Evolutionary conservation across 1,139 yeast genomes (phyloP), one percentile per base, ranked within the genome.

Genomic region (Suhomyces kunorum): DNA sequence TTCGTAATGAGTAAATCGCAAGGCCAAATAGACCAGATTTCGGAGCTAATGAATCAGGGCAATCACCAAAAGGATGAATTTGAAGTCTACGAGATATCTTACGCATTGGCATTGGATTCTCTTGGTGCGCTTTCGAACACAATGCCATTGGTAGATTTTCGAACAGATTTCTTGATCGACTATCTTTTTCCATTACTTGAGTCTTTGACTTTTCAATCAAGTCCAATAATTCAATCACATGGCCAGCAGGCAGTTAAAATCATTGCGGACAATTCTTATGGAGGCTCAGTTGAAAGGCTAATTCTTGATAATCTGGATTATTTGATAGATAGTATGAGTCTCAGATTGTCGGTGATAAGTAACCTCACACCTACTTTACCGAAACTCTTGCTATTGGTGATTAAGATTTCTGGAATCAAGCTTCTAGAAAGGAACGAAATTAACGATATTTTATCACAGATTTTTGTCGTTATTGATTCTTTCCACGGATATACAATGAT

Each of bases 401-500:
- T 87, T 15, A 78, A 74, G 48, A 68, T 89, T 23, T 83, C 90
- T 0, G 96, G 97, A 0, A 65, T 76, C 9, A 68, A 76, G 27
- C 66, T 88, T 19, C 66, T 89, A 6, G 51, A 55, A 38, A 50
- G 56, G 7, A 78, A 80, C 32, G 87, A 80, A 43, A 69, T 90
- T 42, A 78, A 72, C 39, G 98, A 90, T 59, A 69, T 90, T 1
- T 66, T 90, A 7, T 76, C 80, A 26, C 80, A 89, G 9, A 74
- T 88, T 50, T 87, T 92, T 59, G 80, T 82, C 8, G 64, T 89
- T 24, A 69, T 92, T 36, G 98, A 92, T 59, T 72, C 81, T 31
- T 90, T 83, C 52, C 96, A 90, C 63, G 95, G 94, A 0, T 90
- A 92, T 58, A 66, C 80, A 1, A 67, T 71, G 12, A 64, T 92